phyloP scores from a whole-genome alignment of 73 alveolate genomes.

The Paramecium octaurelia region DNA sequence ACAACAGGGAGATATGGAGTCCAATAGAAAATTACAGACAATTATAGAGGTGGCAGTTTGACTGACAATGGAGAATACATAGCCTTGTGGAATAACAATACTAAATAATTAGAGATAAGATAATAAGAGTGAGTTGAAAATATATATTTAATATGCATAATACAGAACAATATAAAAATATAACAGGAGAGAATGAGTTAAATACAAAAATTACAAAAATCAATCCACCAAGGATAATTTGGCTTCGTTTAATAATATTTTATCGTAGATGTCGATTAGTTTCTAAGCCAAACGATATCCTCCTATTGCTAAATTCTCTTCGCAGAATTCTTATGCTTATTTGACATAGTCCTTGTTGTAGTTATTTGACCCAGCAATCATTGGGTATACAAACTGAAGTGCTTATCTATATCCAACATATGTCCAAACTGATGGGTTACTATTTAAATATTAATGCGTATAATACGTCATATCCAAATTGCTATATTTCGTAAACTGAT shows the following conservation, averaged over 20 bases:
- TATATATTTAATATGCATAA: neutral
- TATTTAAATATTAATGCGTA: neutral
- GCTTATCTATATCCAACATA: conserved; percentile 52
- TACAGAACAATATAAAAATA: too few species aligned
- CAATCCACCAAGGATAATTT: neutral
- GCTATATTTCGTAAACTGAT: neutral
- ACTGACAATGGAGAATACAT: neutral
- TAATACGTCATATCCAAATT: conserved; percentile 14
- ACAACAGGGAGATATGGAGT: neutral
- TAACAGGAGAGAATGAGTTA: neutral
- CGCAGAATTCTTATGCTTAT: neutral
- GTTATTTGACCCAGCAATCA: neutral
- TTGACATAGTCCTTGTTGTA: neutral
- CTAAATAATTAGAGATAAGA: neutral
- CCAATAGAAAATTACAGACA: neutral
- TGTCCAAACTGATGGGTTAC: conserved; percentile 53
- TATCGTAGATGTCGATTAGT: neutral
- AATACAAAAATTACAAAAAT: neutral
- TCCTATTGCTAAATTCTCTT: conserved; percentile 49
- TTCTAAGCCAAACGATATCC: conserved; percentile 56
- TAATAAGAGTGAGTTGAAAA: neutral
- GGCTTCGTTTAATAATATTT: neutral
- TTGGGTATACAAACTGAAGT: conserved; percentile 14
- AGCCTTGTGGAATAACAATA: neutral
- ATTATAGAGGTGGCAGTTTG: neutral